Base-by-base conservation (phyloP, 2,329 filamentous ascomycete species). In the Ascochyta rabiei region DNA sequence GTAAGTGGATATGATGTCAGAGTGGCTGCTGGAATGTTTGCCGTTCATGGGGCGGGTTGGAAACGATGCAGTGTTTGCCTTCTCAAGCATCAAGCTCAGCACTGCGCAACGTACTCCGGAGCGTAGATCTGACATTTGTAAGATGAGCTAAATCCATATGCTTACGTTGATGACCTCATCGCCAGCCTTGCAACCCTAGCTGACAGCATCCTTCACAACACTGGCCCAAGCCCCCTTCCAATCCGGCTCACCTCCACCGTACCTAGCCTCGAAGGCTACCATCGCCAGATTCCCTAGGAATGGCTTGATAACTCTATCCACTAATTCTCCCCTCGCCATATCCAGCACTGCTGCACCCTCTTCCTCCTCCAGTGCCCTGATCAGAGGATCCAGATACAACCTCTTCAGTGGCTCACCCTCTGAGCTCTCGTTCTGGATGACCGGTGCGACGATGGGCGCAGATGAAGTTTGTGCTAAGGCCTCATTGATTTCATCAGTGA, bases 231-330 rank as follows among this genome's bases (percentile, higher is more conserved):
- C 53, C 4, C 66, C 66, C 33, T 64, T 65, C 63, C 62, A 68
- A 49, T 73, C 72, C 34, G 61, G 55, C 23, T 62, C 62, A 1
- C 86, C 87, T 86, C 97, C 93, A 15, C 89, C 86, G 74, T 99
- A 99, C 50, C 89, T 93, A 58, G 88, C 89, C 79, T 99, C 95
- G 76, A 97, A 99, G 0, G 90, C 89, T 72, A 88, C 90, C 68
- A 99, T 97, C 72, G 93, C 97, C 60, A 99, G 78, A 71, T 96
- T 90, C 13, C 89, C 89, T 70, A 98, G 91, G 77, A 97, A 98
- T 0, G 93, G 93, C 63, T 90, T 82, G 59, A 98, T 76, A 12
- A 97, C 84, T 70, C 89, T 89, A 54, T 86, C 86, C 5, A 95
- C 84, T 53, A 98, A 79, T 61, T 86, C 84, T 24, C 83, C 78